Evolutionary conservation across 495 filamentous ascomycete species (phyloP), one percentile per base, ranked within the genome.

Genomic region (Hypoxylon perforatum): DNA sequence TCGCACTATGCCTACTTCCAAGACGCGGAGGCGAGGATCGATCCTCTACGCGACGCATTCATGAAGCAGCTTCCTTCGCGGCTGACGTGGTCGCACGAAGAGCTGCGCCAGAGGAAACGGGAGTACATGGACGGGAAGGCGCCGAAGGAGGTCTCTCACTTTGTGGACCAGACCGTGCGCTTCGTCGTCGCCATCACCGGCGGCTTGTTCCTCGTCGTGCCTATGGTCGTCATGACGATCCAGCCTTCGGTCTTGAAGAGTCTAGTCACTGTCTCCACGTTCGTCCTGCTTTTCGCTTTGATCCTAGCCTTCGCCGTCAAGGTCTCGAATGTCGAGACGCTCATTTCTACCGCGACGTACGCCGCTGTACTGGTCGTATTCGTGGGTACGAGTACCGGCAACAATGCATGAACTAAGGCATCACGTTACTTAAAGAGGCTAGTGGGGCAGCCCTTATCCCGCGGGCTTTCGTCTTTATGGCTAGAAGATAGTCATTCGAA

Each of bases 311-410:
- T 73, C 10, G 56, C 18, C 8, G 22, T 67, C 17, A 28, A 55
- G n/a, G 36, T 41, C 10, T 48, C 54, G 6, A 73, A 70, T 57
- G 23, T 39, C 2, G 67, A 73, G 56, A 67, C 67, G 9, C 38
- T 73, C 21, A 57, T 70, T 2, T 22, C 70, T 7, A 70, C 70
- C 14, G 62, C 68, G 6, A 73, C 68, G 12, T 73, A 73, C 38
- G 61, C 67, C 3, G 70, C 70, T n/a, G 67, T 73, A 0, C 25
- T 73, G 14, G 70, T 73, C 4, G 70, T 73, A 7, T 73, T 73
- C 53, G 69, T 70, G 0, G 66, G 61, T 9, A 65, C 54, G 14
- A 41, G 6, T 41, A 41, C 38, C 17, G 38, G 38, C 4, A n/a
- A 10, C 17, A 33, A 33, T 33, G 11, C 30, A 33, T 33, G n/a